Base-by-base conservation (phyloP, 352 stramenopile genomes). In the Globisporangium nagaii region DNA sequence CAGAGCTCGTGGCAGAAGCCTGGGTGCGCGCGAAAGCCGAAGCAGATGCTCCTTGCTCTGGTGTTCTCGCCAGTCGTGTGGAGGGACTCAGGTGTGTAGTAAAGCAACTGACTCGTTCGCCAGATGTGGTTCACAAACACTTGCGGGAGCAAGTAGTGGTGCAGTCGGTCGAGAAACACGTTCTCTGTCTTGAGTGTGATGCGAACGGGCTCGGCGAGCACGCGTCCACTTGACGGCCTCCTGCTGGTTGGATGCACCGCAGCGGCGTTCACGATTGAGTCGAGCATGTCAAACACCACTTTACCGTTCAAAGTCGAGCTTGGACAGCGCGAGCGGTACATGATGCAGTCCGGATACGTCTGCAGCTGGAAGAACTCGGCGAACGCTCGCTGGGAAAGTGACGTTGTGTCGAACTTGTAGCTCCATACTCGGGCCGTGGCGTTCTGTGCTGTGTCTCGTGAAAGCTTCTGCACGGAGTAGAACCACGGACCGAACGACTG, bases 401-500 rank as follows among this genome's bases (percentile, higher is more conserved):
- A 78, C 22, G 63, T 73, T 5, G 65, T 73, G 32, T 78, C 69
- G 9, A 60, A 72, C 37, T 76, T 76, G 65, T 76, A 76, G 30
- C 41, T 69, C 68, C 65, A 71, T 0, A 71, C 49, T 3, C 53
- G 51, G 7, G 54, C 55, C 2, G 51, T 71, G 1, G 30, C 30
- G 15, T 22, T 50, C 15, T 34, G 28, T 11, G 58, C 50, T 8
- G 28, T 44, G 13, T 32, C 30, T 44, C 28, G 39, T 13, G 53
- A 20, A n/a, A 47, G 19, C 24, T 37, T 36, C 11, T 48, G 28
- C n/a, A 50, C 17, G 2, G 34, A 31, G 36, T 55, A 56, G 25
- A 35, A 48, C 35, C 36, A 56, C 19, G 54, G 54, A 13, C 51
- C 50, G n/a, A 25, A 74, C 9, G 7, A 62, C 63, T 40, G 42